Evolutionary conservation across 495 filamentous ascomycete species (phyloP).

Genomic region (Tuber aestivum): DNA sequence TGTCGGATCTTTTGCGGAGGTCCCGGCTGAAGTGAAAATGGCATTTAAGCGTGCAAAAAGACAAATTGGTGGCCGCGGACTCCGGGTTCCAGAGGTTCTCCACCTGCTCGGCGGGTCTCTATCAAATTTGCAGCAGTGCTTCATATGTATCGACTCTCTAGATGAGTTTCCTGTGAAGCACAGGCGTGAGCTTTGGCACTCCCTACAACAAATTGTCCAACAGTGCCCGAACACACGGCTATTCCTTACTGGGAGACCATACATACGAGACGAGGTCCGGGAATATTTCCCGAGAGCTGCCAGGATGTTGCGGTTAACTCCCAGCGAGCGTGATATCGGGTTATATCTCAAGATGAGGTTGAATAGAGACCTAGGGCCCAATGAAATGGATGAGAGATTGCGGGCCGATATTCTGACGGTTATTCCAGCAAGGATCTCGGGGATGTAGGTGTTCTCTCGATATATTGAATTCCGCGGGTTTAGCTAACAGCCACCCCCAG

Average conservation of each 20-base stretch:
- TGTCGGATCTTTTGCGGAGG: background rate
- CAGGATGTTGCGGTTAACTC: background rate
- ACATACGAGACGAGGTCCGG: background rate
- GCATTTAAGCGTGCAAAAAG: background rate
- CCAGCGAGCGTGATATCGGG: background rate
- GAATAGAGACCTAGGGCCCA: background rate
- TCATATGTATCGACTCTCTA: background rate
- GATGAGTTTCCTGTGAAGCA: background rate
- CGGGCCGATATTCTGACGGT: background rate
- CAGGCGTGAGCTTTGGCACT: background rate
- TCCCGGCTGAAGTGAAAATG: background rate
- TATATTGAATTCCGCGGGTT: background rate
- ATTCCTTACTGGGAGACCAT: background rate
- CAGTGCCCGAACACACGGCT: background rate
- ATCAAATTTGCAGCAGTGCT: background rate
- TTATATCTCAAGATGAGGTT: background rate
- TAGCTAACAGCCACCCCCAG: background rate
- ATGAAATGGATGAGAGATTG: background rate
- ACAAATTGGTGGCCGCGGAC: background rate
- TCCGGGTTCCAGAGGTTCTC: background rate
- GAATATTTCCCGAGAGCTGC: background rate
- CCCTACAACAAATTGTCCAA: background rate
- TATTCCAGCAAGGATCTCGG: background rate
- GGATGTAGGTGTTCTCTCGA: background rate
- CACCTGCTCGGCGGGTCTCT: background rate